Base-by-base conservation (phyloP, 768 basidiomycete genomes). In the Lanmaoa rubissima region DNA sequence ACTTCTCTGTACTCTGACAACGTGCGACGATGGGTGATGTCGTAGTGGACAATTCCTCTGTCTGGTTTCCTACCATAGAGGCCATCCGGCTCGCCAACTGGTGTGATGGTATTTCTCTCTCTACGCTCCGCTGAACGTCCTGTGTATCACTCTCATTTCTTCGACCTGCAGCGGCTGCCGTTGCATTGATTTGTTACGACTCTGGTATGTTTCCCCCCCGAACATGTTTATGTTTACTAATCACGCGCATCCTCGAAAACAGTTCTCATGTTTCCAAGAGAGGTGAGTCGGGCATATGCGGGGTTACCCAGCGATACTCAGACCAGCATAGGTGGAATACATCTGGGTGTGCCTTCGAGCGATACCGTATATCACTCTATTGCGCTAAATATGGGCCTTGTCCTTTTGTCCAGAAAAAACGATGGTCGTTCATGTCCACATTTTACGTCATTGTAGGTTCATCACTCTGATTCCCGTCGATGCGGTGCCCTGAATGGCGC, bases 231-330 rank as follows among this genome's bases (percentile, higher is more conserved):
- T 24, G 28, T 31, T 10, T 36, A 10, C 17, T 55, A 50, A 47
- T 48, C 49, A 41, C 10, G 24, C 3, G 1, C 10, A 8, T 42
- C 14, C 32, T 35, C 21, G 31, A 48, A 17, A 24, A 24, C 12
- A 66, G 61, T 53, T 14, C 53, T 66, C 54, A 53, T 66, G 58
- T 65, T 65, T 40, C 51, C 58, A 21, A 57, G 61, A 53, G 65
- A 63, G 64, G 64, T 60, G 39, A 48, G 61, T 43, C 10, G 21
- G 21, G 13, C 16, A 11, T 54, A 21, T 31, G 28, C 4, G 3
- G 11, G 13, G 1, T 24, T 4, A 45, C 26, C 13, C 19, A 26
- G n/a, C 2, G 24, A 45, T 55, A 13, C 46, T 54, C 43, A 59
- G 19, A 26, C 14, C 4, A n/a, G 16, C 16, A 32, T 21, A 66